Percentiles rank a stretch among this genome's conserved stretches.
Evolutionary conservation across 495 filamentous ascomycete species (phyloP).

Genomic region (Lophiostoma macrostomum): DNA sequence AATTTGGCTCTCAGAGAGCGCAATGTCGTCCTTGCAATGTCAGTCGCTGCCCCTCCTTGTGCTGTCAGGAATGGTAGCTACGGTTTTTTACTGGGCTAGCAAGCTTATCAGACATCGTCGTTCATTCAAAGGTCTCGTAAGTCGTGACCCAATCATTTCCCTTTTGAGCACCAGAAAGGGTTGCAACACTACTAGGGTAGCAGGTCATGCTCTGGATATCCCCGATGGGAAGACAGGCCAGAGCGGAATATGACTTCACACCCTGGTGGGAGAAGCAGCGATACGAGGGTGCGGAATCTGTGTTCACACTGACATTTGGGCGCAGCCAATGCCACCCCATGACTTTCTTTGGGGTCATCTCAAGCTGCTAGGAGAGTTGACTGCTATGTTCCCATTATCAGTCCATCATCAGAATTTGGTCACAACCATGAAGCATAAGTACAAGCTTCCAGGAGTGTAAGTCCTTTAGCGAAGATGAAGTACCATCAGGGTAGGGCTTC

Average conservation of each 20-base stretch:
- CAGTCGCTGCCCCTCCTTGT: no score
- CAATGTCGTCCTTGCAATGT: not conserved
- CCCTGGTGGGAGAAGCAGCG: no score
- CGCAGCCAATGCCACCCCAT: conserved; percentile 21
- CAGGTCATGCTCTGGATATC: no score
- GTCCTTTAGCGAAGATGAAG: no score
- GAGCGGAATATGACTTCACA: no score
- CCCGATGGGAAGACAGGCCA: no score
- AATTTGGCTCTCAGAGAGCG: not conserved
- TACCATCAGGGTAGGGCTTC: no score
- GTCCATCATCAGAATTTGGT: no score
- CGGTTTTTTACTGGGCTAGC: not conserved
- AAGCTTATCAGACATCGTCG: conserved; percentile 13
- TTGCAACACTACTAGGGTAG: not conserved
- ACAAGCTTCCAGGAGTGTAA: no score
- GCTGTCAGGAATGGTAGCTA: not conserved
- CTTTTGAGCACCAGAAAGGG: not conserved
- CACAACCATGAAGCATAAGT: no score
- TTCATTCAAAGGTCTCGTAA: conserved; percentile 17
- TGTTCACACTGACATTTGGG: not conserved
- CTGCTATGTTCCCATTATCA: conserved; percentile 13
- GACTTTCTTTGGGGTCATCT: conserved; percentile 25
- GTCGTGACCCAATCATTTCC: not conserved
- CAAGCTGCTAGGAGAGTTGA: conserved; percentile 22
- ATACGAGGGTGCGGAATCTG: no score